Percentiles rank a stretch among this genome's conserved stretches.
phyloP scores from a whole-genome alignment of 2,329 filamentous ascomycete species.

The Lachnellula arida region DNA sequence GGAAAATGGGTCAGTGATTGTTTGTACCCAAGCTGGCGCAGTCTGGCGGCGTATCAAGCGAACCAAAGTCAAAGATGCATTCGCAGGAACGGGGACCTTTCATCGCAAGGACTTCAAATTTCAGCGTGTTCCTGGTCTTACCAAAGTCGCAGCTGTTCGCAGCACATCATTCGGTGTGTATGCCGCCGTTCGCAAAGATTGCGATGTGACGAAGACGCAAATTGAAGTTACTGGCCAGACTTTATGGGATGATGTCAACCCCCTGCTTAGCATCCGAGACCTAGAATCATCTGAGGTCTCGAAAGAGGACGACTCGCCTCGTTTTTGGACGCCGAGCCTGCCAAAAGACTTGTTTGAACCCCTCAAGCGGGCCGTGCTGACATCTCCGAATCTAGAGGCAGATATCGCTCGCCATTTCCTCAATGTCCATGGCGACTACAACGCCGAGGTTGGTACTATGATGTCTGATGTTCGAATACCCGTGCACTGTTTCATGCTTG shows the following conservation, averaged over 20 bases:
- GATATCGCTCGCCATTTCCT: slow-evolving; percentile 52
- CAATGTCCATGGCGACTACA: slow-evolving; percentile 35
- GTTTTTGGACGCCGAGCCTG: slow-evolving; percentile 37
- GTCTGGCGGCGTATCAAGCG: slow-evolving; percentile 88
- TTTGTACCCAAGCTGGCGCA: slow-evolving; percentile 86
- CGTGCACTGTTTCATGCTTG: slow-evolving; percentile 75
- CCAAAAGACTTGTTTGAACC: slow-evolving; percentile 51
- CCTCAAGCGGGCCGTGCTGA: slow-evolving; percentile 50
- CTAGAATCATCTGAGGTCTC: slow-evolving; percentile 45
- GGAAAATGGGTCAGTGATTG: slow-evolving; percentile 89
- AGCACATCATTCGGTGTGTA: slow-evolving; percentile 89
- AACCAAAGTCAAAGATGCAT: slow-evolving; percentile 68
- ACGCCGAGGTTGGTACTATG: slow-evolving; percentile 46
- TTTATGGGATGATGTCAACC: slow-evolving; percentile 69
- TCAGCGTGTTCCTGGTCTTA: slow-evolving; percentile 81
- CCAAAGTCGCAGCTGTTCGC: slow-evolving; percentile 75
- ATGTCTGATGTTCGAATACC: slow-evolving; percentile 71
- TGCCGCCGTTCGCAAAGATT: slow-evolving; percentile 80
- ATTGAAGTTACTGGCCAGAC: slow-evolving; percentile 62
- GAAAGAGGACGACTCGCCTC: slow-evolving; percentile 36
- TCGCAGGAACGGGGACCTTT: slow-evolving; percentile 44
- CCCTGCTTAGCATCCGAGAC: slow-evolving; percentile 62
- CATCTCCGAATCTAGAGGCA: slow-evolving; percentile 60
- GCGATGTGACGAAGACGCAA: slow-evolving; percentile 69
- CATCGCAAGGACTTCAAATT: slow-evolving; percentile 93